Percentiles rank a stretch among this genome's conserved stretches.
These are phyloP conservation scores for Diaporthe vexans DNA, from an alignment of 2,329 filamentous ascomycete species.

Conservation along the genomic window DNA sequence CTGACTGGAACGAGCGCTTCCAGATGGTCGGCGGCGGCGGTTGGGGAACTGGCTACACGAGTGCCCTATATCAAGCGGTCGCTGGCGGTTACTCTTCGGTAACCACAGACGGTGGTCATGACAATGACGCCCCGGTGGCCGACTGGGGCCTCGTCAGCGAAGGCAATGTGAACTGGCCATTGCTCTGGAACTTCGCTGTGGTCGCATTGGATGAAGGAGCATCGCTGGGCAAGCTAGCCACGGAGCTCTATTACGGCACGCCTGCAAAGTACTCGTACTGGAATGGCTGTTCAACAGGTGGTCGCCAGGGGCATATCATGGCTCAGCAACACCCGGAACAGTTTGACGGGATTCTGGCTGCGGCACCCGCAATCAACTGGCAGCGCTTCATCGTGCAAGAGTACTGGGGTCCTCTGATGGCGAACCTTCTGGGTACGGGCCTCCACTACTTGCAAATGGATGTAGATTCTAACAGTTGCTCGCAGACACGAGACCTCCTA, in stretches of 20 bases:
- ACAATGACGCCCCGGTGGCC: constrained; percentile 35
- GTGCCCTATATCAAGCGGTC: background rate
- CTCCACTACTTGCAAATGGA: background rate
- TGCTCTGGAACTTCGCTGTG: constrained; percentile 50
- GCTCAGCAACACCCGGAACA: constrained; percentile 66
- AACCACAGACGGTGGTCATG: constrained; percentile 46
- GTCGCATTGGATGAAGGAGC: constrained; percentile 48
- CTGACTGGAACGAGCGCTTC: constrained; percentile 33
- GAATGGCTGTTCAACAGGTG: constrained; percentile 71
- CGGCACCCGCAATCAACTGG: constrained; percentile 55
- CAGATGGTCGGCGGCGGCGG: constrained; percentile 33
- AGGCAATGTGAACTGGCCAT: constrained; percentile 43
- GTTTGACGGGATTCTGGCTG: constrained; percentile 69
- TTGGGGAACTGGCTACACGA: constrained; percentile 37
- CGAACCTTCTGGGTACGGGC: constrained; percentile 3
- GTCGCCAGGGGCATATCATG: constrained; percentile 67
- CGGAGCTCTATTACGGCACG: constrained; percentile 60
- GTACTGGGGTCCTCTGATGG: constrained; percentile 51
- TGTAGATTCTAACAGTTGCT: constrained; percentile 43
- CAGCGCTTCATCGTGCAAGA: constrained; percentile 49
- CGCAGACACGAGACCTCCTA: constrained; percentile 55
- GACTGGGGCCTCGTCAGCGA: constrained; percentile 32
- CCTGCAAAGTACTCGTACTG: constrained; percentile 63
- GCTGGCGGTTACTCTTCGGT: constrained; percentile 36
- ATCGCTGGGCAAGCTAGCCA: constrained; percentile 57